A percentile compares a stretch with the other conserved stretches of the same genome.
Conservation (phyloP, 2,329 filamentous ascomycete species). For the Lasiodiplodia gonubiensis region DNA sequence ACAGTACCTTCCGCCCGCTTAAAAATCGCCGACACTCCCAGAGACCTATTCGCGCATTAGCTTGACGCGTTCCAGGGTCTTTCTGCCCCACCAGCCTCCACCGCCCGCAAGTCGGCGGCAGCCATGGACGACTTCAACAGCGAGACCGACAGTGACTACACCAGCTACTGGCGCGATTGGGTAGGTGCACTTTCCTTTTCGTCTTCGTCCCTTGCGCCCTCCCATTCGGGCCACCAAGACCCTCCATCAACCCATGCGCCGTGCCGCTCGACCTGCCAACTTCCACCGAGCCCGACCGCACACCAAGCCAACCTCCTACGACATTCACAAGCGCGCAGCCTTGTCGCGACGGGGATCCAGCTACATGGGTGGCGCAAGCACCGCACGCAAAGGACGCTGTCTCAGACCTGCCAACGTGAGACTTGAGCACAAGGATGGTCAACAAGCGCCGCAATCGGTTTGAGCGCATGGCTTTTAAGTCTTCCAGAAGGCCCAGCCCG, state of each 20-base stretch:
- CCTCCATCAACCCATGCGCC: constrained; percentile 11
- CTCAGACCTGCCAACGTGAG: background rate
- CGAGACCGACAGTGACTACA: constrained; percentile 98
- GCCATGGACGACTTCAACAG: constrained; percentile 96
- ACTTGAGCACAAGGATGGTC: background rate
- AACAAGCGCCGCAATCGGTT: constrained; percentile 13
- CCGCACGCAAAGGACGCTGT: background rate
- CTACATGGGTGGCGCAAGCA: background rate
- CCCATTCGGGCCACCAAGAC: background rate
- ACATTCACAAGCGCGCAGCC: background rate
- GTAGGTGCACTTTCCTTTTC: constrained; percentile 62
- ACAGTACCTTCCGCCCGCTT: constrained; percentile 6
- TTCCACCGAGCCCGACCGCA: constrained; percentile 13
- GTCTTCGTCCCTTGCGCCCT: background rate
- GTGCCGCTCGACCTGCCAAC: constrained; percentile 14
- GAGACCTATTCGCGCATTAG: constrained; percentile 6
- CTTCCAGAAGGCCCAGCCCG: background rate
- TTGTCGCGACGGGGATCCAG: background rate
- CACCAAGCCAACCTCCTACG: constrained; percentile 12
- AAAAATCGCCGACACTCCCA: background rate
- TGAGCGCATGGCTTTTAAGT: background rate
- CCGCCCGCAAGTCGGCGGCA: constrained; percentile 17
- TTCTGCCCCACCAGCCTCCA: constrained; percentile 2
- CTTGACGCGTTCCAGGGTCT: constrained; percentile 7
- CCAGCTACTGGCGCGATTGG: constrained; percentile 99